These are phyloP conservation scores for Phaffomyces opuntiae DNA, from an alignment of 805 yeast species.

Conservation along the genomic window DNA sequence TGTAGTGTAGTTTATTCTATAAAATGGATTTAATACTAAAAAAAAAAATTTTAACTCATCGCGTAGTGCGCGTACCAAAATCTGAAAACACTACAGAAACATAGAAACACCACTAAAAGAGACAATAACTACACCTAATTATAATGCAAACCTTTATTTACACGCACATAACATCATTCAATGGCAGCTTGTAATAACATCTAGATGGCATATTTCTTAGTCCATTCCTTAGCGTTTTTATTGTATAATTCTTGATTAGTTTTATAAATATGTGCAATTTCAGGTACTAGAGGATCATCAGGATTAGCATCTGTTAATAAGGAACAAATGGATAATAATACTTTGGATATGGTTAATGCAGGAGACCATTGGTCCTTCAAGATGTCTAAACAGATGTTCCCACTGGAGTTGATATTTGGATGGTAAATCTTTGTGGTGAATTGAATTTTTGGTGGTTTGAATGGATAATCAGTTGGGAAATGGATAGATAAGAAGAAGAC, in stretches of 20 bases:
- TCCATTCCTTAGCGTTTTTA: constrained; percentile 97
- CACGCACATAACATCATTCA: background rate
- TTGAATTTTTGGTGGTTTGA: constrained; percentile 90
- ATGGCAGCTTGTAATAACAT: background rate
- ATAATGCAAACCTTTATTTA: constrained; percentile 2
- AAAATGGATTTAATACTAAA: too few relatives aligned
- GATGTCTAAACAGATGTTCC: constrained; percentile 89
- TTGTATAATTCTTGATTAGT: constrained; percentile 91
- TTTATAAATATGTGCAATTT: constrained; percentile 93
- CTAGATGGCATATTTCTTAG: constrained; percentile 87
- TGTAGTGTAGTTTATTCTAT: too few relatives aligned
- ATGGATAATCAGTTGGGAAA: constrained; percentile 98
- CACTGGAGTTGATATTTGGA: constrained; percentile 87
- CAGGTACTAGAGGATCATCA: constrained; percentile 98
- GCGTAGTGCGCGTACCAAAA: constrained; percentile 4
- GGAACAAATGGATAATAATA: constrained; percentile 89
- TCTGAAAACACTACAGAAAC: background rate
- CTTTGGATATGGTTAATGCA: constrained; percentile 93
- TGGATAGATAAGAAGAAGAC: constrained; percentile 93
- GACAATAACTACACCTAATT: too few relatives aligned
- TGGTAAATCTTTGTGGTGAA: constrained; percentile 74
- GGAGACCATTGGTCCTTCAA: constrained; percentile 99
- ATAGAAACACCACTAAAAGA: too few relatives aligned
- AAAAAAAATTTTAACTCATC: constrained; percentile 9
- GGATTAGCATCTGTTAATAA: constrained; percentile 97